Base-by-base conservation (phyloP, 768 basidiomycete species). In the Suillus subaureus region DNA sequence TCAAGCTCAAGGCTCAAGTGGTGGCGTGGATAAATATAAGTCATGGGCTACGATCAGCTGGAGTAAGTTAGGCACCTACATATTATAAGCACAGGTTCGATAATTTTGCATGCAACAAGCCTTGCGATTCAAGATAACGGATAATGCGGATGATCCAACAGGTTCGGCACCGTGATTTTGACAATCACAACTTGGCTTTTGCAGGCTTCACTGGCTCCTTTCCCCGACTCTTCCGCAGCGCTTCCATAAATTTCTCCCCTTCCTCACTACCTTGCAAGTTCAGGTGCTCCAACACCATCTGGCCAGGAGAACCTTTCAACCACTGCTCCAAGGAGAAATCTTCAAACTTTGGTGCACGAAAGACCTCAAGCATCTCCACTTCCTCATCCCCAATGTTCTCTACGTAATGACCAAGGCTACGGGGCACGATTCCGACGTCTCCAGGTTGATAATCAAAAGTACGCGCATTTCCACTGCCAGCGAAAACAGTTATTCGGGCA, bases 381-480 rank as follows among this genome's bases (percentile, higher is more conserved):
- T 64, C 23, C 26, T 56, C 62, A 15, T 55, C 62, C 3, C 54
- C 54, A 2, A 55, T 52, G 31, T 42, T 63, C 23, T 63, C 62
- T 18, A 63, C 62, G n/a, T 63, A 63, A 31, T 63, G 62, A 23
- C 55, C 55, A 23, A 42, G 55, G 40, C 55, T 64, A 2, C 63
- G 21, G 21, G 63, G 63, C 26, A 64, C 63, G 28, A 63, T 63
- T 31, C 62, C 62, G n/a, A 63, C 52, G 12, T 63, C 62, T 42
- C 70, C n/a, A 18, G 72, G 72, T 65, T 79, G 71, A 69, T 76
- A 80, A 71, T 80, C 75, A 71, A 79, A 82, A 3, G 80, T 80
- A 52, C 74, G 58, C 11, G 80, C 79, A 62, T 75, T 78, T 31
- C 72, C 72, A 28, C 65, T 64, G 35, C 77, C 70, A 4, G 78